A percentile compares a stretch with the other conserved stretches of the same genome.
phyloP scores from a whole-genome alignment of 208 protist species.

The Leishmania major region DNA sequence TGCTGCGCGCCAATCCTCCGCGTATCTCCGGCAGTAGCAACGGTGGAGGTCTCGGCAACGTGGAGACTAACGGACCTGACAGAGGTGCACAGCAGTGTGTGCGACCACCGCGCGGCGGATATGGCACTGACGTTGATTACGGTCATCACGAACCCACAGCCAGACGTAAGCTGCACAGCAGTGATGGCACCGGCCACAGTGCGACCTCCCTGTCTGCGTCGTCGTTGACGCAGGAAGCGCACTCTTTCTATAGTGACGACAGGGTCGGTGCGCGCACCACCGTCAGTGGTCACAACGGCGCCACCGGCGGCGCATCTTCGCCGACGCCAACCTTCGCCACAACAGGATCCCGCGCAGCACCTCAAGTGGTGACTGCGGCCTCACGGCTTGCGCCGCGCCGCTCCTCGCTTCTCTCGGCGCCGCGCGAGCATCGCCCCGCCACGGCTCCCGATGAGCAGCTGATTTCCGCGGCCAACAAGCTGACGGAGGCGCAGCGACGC shows the following conservation, averaged over 20 bases:
- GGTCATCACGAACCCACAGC: neutral
- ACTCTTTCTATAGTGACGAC: neutral
- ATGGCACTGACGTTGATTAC: neutral
- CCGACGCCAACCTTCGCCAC: neutral
- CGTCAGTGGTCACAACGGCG: neutral
- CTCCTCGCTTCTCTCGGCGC: neutral
- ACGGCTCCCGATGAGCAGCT: constrained; percentile 4
- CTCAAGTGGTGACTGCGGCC: neutral
- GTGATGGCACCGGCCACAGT: neutral
- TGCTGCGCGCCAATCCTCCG: constrained; percentile 35
- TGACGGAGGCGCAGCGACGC: constrained; percentile 29
- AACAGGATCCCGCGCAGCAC: neutral
- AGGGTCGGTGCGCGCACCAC: neutral
- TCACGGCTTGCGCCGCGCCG: neutral
- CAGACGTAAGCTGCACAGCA: neutral
- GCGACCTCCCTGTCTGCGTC: neutral
- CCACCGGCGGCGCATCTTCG: neutral
- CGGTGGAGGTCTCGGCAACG: neutral
- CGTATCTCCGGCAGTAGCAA: neutral
- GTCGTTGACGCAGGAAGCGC: constrained; percentile 2
- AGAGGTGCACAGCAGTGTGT: neutral
- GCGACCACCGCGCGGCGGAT: constrained; percentile 20
- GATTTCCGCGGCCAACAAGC: constrained; percentile 1
- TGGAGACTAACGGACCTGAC: neutral
- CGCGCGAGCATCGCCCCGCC: neutral